Conservation (phyloP, 2,329 filamentous ascomycete genomes). For the Phialophora expanda region DNA sequence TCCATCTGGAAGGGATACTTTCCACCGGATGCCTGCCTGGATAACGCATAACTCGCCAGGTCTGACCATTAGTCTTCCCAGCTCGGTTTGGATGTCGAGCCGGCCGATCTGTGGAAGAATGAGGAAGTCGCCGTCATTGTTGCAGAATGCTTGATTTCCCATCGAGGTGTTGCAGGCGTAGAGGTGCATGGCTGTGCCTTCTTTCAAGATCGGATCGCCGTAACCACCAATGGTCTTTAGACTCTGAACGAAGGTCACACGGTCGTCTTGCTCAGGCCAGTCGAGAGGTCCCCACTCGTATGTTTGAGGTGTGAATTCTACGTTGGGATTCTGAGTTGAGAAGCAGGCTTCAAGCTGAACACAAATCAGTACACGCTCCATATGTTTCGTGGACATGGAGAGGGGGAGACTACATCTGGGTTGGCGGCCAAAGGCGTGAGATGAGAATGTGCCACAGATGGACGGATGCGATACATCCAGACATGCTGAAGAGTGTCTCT, state of each 20-base stretch:
- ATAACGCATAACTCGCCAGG: slow-evolving; percentile 71
- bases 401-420: background rate
- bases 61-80: slow-evolving; percentile 67
- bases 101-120: slow-evolving; percentile 69
- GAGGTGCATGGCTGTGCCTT: slow-evolving; percentile 62
- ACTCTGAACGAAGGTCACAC: slow-evolving; percentile 61
- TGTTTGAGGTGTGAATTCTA: slow-evolving; percentile 62
- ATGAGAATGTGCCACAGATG: slow-evolving; percentile 59
- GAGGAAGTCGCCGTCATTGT: slow-evolving; percentile 69
- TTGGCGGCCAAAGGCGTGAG: background rate
- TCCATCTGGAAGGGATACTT: slow-evolving; percentile 60
- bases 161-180: slow-evolving; percentile 63
- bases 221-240: slow-evolving; percentile 62
- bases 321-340: slow-evolving; percentile 55
- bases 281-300: slow-evolving; percentile 64
- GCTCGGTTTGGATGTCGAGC: slow-evolving; percentile 70
- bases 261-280: slow-evolving; percentile 53
- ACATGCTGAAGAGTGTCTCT: slow-evolving; percentile 62
- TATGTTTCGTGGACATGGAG: no score
- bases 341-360: slow-evolving; percentile 44
- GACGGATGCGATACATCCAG: slow-evolving; percentile 64
- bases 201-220: slow-evolving; percentile 62
- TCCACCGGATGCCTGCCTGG: slow-evolving; percentile 68
- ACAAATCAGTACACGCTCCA: no score
- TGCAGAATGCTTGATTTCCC: slow-evolving; percentile 62